Evolutionary conservation across 805 yeast genomes (phyloP), one percentile per base, ranked within the genome.

Genomic region (Diddensiella santjacobensis): DNA sequence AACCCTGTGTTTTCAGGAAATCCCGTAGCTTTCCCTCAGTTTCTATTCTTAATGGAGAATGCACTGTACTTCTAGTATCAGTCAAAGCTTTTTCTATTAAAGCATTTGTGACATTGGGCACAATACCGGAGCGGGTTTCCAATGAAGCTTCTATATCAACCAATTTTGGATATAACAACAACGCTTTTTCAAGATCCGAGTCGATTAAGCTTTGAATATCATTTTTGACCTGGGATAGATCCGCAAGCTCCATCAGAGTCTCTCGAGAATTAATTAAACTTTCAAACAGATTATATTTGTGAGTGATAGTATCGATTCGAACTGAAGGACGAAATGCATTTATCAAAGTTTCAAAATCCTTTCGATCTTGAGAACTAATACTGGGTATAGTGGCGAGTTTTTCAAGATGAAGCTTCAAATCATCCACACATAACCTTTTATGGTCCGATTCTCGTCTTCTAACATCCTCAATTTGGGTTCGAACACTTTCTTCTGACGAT

Each of bases 401-500:
- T 11, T 19, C 20, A 10, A 15, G 15, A n/a, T 23, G n/a, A 17
- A 13, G 5, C 44, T 41, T 10, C 20, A 22, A n/a, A 20, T 5
- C 20, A 11, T 26, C 15, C 17, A 13, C 44, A 10, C 18, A 17
- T 26, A 15, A 4, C n/a, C 10, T 26, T 41, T 23, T 22, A 13
- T 26, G 15, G 19, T 8, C 20, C 44, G 35, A 3, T 19, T 11
- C 30, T 26, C 6, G 10, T 13, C 13, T 18, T 26, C 45, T 18
- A 24, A 33, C 45, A n/a, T 19, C 17, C 18, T 31, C 50, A 17
- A 44, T 40, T 17, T 18, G 13, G 10, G 26, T 11, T 13, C 26
- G 29, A 40, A 45, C 29, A 11, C 26, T 36, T 6, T 18, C 46
- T 5, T 45, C 54, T 36, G 43, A 23, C 2, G 35, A 42, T 40